Evolutionary conservation across 2,329 filamentous ascomycete genomes (phyloP).

Genomic region (Aureobasidium sp.): DNA sequence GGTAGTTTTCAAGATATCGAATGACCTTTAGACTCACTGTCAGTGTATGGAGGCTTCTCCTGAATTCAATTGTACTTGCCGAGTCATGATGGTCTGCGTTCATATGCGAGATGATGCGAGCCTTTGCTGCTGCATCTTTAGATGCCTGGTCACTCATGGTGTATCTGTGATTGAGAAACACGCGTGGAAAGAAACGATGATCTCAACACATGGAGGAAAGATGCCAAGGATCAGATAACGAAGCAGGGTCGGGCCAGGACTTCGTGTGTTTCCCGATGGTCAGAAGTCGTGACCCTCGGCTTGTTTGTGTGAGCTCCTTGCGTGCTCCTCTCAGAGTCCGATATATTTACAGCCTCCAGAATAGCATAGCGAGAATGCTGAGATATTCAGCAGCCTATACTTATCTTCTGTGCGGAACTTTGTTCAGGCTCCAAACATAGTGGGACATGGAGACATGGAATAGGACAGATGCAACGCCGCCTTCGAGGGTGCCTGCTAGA

Average conservation of each 20-base stretch:
- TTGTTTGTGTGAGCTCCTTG: background rate
- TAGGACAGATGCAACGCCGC: background rate
- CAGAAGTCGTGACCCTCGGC: background rate
- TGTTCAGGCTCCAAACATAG: background rate
- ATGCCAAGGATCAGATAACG: conserved; percentile 2
- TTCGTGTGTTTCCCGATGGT: background rate
- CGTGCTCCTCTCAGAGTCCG: background rate
- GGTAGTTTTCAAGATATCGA: conserved; percentile 71
- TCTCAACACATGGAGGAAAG: background rate
- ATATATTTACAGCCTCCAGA: background rate
- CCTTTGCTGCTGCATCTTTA: conserved; percentile 45
- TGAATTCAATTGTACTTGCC: conserved; percentile 27
- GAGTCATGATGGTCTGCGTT: conserved; percentile 73
- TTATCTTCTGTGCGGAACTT: background rate
- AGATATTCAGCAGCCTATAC: background rate
- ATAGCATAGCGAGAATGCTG: no score
- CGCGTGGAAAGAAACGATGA: background rate
- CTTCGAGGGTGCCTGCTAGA: background rate
- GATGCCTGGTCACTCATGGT: conserved; percentile 20
- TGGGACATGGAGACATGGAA: background rate
- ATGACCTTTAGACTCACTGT: conserved; percentile 40
- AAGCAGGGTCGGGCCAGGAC: background rate
- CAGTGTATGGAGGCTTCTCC: background rate
- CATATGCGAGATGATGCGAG: conserved; percentile 73
- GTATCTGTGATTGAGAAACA: background rate